Evolutionary conservation across 129 eudicot genomes (phyloP).

Genomic region (Escallonia herrerae): DNA sequence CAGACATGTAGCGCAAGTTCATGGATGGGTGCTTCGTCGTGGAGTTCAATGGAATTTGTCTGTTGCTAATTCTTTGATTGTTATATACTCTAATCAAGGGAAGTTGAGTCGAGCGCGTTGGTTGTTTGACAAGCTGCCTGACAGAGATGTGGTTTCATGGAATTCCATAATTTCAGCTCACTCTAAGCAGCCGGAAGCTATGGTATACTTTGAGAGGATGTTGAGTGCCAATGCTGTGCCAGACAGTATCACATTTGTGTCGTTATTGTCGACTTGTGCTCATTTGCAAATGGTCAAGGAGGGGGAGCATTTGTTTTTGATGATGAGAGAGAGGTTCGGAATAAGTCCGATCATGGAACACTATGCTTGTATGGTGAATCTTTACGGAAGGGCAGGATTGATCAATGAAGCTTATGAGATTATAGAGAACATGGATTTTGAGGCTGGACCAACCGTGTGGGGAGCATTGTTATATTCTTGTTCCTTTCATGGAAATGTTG

Average conservation of each 20-base stretch:
- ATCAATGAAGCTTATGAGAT: conserved; percentile 46
- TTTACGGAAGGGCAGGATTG: conserved; percentile 66
- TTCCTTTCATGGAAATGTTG: conserved; percentile 55
- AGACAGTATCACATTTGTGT: conserved; percentile 55
- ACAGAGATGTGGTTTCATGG: conserved; percentile 70
- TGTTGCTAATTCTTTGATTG: conserved; percentile 48
- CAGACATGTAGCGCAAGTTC: conserved; percentile 41
- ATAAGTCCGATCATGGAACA: conserved; percentile 69
- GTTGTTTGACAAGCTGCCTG: conserved; percentile 54
- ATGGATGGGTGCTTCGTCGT: conserved; percentile 53
- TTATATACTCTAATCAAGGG: conserved; percentile 33
- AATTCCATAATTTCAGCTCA: conserved; percentile 73
- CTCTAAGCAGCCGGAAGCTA: conserved; percentile 38
- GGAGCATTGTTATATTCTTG: conserved; percentile 88
- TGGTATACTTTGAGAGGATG: conserved; percentile 47
- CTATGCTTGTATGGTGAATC: conserved; percentile 77
- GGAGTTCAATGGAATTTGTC: conserved; percentile 39
- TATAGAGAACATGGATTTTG: conserved; percentile 41
- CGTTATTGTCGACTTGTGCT: conserved; percentile 70
- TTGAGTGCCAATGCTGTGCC: conserved; percentile 23
- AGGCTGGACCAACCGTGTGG: conserved; percentile 83
- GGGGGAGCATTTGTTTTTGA: conserved; percentile 49
- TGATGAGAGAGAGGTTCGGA: conserved; percentile 33
- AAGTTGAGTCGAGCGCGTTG: conserved; percentile 27
- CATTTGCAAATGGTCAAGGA: conserved; percentile 53